Base-by-base conservation (phyloP, 306 rosid genomes). In the Malus fusca region DNA sequence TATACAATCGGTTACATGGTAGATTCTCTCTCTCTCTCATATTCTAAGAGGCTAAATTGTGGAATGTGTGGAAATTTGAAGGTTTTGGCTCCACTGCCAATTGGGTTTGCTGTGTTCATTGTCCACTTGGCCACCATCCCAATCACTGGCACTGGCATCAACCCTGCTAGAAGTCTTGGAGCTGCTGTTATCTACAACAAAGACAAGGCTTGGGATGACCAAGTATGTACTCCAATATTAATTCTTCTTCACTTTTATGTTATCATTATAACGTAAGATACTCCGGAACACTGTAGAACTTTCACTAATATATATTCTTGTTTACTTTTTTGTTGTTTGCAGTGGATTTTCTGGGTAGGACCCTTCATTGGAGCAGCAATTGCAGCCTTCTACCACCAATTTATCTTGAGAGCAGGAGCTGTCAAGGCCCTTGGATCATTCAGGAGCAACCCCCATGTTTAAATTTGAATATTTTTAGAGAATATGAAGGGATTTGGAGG, bases 271-370 rank as follows among this genome's bases (percentile, higher is more conserved):
- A 48, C 8, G 8, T 15, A 48, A 48, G 21, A 48, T 48, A 48
- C 6, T 48, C 21, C 1, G 8, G 21, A 48, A 2, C 55, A 14
- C 55, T 2, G 0, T 6, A 4, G 55, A 48, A 48, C 43, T 14
- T 68, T 53, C 35, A 69, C 82, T 83, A 21, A 84, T 75, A 1
- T 23, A 25, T 23, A 5, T 40, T 28, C 43, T 67, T 63, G 19
- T 42, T 5, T 13, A 1, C 17, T 12, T 3, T 58, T 75, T 79
- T 13, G 85, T 43, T 80, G 9, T 78, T 81, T 19, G 23, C 85
- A 95, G 98, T 95, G 98, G 98, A 78, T 95, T 61, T 95, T 95
- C 68, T 95, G 97, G 97, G 97, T 86, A 11, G 98, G 98, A 81
- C 98, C 98, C 58, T 88, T 95, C 48, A 48, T 82, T 37, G 98